These are phyloP conservation scores for Taphrina wiesneri DNA, from an alignment of 1,139 yeast species.

Conservation along the genomic window DNA sequence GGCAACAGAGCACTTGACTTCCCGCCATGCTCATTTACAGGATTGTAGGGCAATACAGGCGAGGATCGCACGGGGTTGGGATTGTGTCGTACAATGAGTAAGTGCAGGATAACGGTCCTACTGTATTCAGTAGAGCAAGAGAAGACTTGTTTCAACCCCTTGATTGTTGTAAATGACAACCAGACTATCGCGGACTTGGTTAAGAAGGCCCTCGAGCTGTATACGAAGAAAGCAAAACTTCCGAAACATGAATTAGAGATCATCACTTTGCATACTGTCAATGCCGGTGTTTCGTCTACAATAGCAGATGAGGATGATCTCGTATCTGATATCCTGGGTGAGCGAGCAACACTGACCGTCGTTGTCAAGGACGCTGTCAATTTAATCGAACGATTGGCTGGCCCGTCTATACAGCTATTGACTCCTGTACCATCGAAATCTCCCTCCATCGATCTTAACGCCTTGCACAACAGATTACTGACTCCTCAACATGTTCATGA, in stretches of 20 bases:
- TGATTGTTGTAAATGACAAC: neutral
- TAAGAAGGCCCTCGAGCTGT: neutral
- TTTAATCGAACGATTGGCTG: neutral
- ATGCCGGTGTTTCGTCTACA: slow-evolving; percentile 16
- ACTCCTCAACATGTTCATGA: neutral
- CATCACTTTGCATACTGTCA: neutral
- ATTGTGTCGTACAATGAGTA: neutral
- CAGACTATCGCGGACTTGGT: neutral
- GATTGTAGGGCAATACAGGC: neutral
- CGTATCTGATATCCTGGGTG: slow-evolving; percentile 9
- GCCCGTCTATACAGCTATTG: neutral
- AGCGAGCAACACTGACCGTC: neutral
- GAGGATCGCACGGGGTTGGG: neutral
- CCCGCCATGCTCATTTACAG: neutral
- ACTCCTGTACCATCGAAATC: slow-evolving; percentile 4
- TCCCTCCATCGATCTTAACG: neutral
- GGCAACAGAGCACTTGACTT: neutral
- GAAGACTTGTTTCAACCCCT: slow-evolving; percentile 11
- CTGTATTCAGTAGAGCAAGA: neutral
- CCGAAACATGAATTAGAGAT: neutral
- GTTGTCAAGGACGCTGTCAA: slow-evolving; percentile 18
- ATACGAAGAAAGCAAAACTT: neutral
- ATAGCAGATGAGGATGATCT: slow-evolving; percentile 3
- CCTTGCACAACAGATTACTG: neutral
- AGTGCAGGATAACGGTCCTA: slow-evolving; percentile 6